Evolutionary conservation across 305 asterid genomes (phyloP).

Genomic region (Solanum aculeatissimum): DNA sequence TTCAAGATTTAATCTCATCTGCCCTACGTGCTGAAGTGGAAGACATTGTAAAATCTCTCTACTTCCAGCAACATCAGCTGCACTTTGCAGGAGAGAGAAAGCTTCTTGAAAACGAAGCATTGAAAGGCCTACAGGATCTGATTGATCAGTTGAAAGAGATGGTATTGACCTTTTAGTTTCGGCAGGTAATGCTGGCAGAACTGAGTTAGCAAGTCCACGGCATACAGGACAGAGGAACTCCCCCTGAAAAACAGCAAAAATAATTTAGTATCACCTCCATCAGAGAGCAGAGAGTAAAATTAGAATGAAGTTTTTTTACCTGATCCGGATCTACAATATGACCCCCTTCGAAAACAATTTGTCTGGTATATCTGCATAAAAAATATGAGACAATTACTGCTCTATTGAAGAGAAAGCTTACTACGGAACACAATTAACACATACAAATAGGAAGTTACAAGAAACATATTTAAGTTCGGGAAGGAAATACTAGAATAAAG

Average conservation of each 20-base stretch:
- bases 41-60: constrained; percentile 38
- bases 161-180: constrained; percentile 25
- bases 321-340: constrained; percentile 92
- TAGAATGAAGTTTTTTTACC: constrained; percentile 35
- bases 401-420: not conserved
- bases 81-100: constrained; percentile 43
- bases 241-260: constrained; percentile 44
- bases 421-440: not conserved
- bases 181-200: constrained; percentile 54
- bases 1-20: constrained; percentile 49
- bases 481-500: not conserved
- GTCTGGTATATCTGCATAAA: constrained; percentile 49
- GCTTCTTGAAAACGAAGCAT: constrained; percentile 49
- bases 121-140: constrained; percentile 19
- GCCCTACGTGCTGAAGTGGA: constrained; percentile 34
- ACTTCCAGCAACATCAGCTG: constrained; percentile 50
- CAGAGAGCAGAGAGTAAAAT: not conserved
- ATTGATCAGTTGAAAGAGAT: constrained; percentile 11
- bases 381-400: not conserved
- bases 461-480: not conserved
- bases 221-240: constrained; percentile 99
- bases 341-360: constrained; percentile 93
- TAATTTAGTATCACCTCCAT: not conserved
- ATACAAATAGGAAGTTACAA: not conserved
- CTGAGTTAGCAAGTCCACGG: constrained; percentile 88